These are phyloP conservation scores for Trichosanthes cucumerina DNA, from an alignment of 306 rosid genomes.

Conservation along the genomic window DNA sequence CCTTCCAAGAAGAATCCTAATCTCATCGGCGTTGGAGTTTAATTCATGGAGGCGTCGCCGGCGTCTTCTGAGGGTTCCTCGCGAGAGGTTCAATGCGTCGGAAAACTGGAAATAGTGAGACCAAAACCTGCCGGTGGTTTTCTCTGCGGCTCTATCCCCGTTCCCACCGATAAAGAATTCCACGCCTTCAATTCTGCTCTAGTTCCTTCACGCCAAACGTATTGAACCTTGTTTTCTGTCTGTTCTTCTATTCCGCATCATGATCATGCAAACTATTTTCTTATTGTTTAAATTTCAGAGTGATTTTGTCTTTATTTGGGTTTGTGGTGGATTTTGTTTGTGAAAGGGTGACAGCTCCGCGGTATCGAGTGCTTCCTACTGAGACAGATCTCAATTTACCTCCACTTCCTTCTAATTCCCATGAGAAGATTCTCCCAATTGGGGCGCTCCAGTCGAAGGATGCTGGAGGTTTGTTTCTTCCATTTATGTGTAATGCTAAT, in stretches of 20 bases:
- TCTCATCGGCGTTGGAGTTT: background rate
- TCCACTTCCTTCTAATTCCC: slow-evolving; percentile 48
- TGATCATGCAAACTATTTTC: background rate
- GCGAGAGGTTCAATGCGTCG: slow-evolving; percentile 69
- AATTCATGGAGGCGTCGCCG: slow-evolving; percentile 41
- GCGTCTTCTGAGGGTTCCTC: slow-evolving; percentile 39
- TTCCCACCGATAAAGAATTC: slow-evolving; percentile 83
- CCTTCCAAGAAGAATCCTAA: background rate
- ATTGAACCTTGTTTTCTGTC: background rate
- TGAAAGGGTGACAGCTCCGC: slow-evolving; percentile 66
- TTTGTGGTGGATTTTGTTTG: background rate
- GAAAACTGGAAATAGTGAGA: slow-evolving; percentile 64
- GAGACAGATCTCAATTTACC: slow-evolving; percentile 83
- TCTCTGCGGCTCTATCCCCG: slow-evolving; percentile 90
- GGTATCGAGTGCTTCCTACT: slow-evolving; percentile 86
- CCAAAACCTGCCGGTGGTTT: slow-evolving; percentile 73
- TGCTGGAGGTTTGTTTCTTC: slow-evolving; percentile 36
- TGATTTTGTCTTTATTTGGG: background rate
- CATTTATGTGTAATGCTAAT: background rate
- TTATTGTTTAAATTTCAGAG: background rate
- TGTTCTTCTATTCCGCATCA: background rate
- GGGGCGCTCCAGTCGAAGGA: slow-evolving; percentile 43
- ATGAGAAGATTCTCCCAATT: slow-evolving; percentile 53
- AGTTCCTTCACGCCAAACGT: slow-evolving; percentile 59
- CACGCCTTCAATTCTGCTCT: slow-evolving; percentile 67